These are phyloP conservation scores for Phytopythium ostracodes DNA, from an alignment of 352 stramenopile genomes.

Conservation along the genomic window DNA sequence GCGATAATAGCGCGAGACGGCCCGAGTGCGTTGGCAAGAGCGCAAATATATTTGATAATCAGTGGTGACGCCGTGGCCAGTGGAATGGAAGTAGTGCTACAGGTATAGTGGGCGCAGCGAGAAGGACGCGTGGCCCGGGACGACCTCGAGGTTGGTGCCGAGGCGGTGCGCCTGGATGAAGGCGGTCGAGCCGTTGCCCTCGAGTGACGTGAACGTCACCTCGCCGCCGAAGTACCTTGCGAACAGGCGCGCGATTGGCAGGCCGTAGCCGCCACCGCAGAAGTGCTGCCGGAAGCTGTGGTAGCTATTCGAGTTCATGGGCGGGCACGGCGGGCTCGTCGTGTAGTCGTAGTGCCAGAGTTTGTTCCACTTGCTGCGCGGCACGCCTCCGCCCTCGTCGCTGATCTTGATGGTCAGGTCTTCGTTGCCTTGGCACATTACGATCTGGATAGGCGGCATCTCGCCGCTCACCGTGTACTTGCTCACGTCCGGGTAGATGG, in stretches of 20 bases:
- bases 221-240: conserved; percentile 98
- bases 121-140: conserved; percentile 54
- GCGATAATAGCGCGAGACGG: not conserved
- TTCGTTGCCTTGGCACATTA: conserved; percentile 97
- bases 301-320: conserved; percentile 57
- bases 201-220: conserved; percentile 97
- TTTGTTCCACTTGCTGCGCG: conserved; percentile 93
- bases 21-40: not conserved
- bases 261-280: conserved; percentile 93
- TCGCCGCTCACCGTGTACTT: conserved; percentile 56
- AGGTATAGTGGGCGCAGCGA: conserved; percentile 31
- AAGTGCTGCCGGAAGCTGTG: conserved; percentile 85
- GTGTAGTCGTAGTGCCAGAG: conserved; percentile 99
- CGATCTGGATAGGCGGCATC: conserved; percentile 93
- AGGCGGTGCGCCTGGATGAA: conserved; percentile 81
- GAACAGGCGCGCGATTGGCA: conserved; percentile 92
- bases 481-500: conserved; percentile 70
- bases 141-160: conserved; percentile 67
- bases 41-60: conserved; percentile 2
- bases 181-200: conserved; percentile 96
- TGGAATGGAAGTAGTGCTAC: conserved; percentile 9
- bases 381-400: conserved; percentile 98
- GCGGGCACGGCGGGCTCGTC: conserved; percentile 81
- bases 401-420: conserved; percentile 97
- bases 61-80: not conserved